These are phyloP conservation scores for Chenopodium formosanum DNA, from an alignment of 148 eudicot genomes.

Conservation along the genomic window DNA sequence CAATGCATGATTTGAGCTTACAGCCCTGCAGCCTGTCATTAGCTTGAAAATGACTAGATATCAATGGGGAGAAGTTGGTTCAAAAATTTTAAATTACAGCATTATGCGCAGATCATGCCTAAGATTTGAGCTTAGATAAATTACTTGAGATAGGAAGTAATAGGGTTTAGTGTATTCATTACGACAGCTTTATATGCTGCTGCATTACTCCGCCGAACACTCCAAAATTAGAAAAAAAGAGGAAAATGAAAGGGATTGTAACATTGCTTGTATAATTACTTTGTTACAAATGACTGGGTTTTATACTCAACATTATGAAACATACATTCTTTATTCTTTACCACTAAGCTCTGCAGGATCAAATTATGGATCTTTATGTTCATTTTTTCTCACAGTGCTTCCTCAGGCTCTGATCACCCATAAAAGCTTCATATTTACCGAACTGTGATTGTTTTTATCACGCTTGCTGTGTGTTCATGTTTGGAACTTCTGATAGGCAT, in stretches of 20 bases:
- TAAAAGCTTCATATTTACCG: not conserved
- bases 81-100: not conserved
- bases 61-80: slow-evolving; percentile 1
- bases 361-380: not conserved
- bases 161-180: not conserved
- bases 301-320: not conserved
- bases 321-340: slow-evolving; percentile 5
- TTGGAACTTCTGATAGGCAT: slow-evolving; percentile 3
- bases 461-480: not conserved
- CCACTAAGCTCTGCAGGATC: not conserved
- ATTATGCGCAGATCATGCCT: not conserved
- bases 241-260: not conserved
- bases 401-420: not conserved
- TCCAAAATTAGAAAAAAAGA: not conserved
- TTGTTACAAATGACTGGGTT: not conserved
- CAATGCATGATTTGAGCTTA: not conserved
- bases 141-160: not conserved
- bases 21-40: not conserved
- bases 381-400: not conserved
- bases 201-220: not conserved
- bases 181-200: slow-evolving; percentile 5
- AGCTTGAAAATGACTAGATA: not conserved
- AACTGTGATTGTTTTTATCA: not conserved
- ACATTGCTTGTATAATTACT: slow-evolving; percentile 11
- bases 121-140: not conserved